Evolutionary conservation across 768 basidiomycete genomes (phyloP).

Genomic region (Auricularia heimuer): DNA sequence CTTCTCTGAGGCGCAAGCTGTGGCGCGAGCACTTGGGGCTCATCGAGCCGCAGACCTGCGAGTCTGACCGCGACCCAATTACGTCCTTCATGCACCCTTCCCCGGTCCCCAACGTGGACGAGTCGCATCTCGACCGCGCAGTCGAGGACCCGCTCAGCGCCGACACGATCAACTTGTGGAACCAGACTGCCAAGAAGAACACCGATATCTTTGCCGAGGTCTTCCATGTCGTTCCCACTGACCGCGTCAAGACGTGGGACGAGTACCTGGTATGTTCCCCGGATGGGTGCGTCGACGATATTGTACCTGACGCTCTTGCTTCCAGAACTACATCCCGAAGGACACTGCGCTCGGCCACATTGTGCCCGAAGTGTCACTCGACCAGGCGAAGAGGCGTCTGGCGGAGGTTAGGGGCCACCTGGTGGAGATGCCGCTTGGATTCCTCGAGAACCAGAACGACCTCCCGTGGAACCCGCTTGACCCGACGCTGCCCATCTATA

Average conservation of each 20-base stretch:
- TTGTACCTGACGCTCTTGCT: background rate
- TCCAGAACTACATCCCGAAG: constrained; percentile 65
- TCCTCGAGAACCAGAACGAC: constrained; percentile 71
- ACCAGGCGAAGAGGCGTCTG: constrained; percentile 68
- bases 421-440: constrained; percentile 40
- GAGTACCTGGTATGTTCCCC: constrained; percentile 56
- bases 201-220: constrained; percentile 78
- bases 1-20: constrained; percentile 71
- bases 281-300: background rate
- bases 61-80: constrained; percentile 29
- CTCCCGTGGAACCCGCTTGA: constrained; percentile 61
- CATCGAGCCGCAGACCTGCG: constrained; percentile 57
- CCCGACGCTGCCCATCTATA: constrained; percentile 72
- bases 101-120: constrained; percentile 59
- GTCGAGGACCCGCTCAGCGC: constrained; percentile 75
- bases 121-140: constrained; percentile 50
- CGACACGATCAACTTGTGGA: constrained; percentile 50
- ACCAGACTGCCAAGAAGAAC: constrained; percentile 65
- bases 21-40: constrained; percentile 79
- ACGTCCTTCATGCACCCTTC: constrained; percentile 70
- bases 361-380: constrained; percentile 52
- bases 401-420: constrained; percentile 41
- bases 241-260: constrained; percentile 68
- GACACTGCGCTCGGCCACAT: constrained; percentile 69
- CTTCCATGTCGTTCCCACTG: constrained; percentile 80